Evolutionary conservation across 208 protist genomes (phyloP).

Genomic region (Leishmania turanica): DNA sequence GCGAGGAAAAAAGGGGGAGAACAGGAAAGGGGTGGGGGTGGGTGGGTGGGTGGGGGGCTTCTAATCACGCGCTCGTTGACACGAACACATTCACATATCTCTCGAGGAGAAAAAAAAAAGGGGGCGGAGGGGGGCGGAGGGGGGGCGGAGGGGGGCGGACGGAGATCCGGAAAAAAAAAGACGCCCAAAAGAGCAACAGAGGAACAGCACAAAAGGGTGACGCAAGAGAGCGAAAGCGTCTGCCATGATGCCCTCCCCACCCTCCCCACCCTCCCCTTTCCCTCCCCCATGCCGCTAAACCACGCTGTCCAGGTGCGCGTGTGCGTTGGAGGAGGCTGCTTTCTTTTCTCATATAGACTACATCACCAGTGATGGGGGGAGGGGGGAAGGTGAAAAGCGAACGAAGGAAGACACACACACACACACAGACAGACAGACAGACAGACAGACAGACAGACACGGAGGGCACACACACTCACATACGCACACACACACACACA

Average conservation of each 20-base stretch:
- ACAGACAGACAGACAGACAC: neutral
- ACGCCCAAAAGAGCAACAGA: neutral
- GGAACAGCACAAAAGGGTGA: neutral
- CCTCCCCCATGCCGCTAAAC: neutral
- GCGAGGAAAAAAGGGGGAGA: neutral
- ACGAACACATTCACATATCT: neutral
- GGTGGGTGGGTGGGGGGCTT: neutral
- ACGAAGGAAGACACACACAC: neutral
- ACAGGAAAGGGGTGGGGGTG: no score
- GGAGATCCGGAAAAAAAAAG: neutral
- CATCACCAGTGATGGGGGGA: neutral
- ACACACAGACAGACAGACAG: neutral
- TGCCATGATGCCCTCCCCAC: neutral
- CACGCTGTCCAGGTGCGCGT: neutral
- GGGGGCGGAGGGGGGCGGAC: neutral
- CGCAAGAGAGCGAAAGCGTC: neutral
- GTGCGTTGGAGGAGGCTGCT: neutral
- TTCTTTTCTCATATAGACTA: constrained; percentile 3
- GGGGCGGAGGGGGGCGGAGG: no score
- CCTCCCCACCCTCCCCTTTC: neutral
- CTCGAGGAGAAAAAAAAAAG: neutral
- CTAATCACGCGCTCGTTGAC: neutral
- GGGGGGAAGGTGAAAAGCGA: neutral
- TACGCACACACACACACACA: neutral
- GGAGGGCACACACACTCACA: neutral